Percentiles rank a stretch among this genome's conserved stretches.
phyloP scores from a whole-genome alignment of 257 asterid species.

The Nyctanthes arbortristis region DNA sequence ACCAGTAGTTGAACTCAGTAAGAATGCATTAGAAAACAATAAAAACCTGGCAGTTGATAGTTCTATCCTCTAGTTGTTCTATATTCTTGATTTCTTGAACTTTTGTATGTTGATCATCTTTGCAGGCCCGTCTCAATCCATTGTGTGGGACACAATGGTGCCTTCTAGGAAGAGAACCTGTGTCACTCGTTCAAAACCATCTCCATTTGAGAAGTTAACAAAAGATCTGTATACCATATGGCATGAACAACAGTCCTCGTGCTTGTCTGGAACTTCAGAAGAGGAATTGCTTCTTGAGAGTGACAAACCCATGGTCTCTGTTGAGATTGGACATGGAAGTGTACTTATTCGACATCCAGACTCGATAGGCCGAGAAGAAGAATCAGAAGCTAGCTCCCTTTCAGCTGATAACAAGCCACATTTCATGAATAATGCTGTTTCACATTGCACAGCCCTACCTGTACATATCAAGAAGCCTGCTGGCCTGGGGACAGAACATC shows the following conservation, averaged over 20 bases:
- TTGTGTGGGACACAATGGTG: conserved; percentile 73
- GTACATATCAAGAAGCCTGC: conserved; percentile 62
- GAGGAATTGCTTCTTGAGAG: conserved; percentile 88
- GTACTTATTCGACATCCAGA: conserved; percentile 92
- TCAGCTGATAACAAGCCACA: conserved; percentile 75
- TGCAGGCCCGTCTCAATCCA: conserved; percentile 77
- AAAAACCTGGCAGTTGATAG: background rate
- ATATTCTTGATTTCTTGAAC: conserved; percentile 11
- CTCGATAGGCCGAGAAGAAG: conserved; percentile 79
- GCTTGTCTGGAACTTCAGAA: conserved; percentile 84
- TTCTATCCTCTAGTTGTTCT: background rate
- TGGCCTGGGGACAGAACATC: conserved; percentile 42
- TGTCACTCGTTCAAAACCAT: conserved; percentile 73
- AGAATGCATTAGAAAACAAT: conserved; percentile 29
- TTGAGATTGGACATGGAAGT: conserved; percentile 98
- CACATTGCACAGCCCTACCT: conserved; percentile 45
- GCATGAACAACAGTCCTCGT: conserved; percentile 82
- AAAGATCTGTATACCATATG: conserved; percentile 84
- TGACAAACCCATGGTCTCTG: conserved; percentile 92
- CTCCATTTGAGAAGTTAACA: conserved; percentile 86
- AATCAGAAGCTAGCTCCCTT: conserved; percentile 96
- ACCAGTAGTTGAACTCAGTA: background rate
- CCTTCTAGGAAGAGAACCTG: conserved; percentile 95
- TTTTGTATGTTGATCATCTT: conserved; percentile 22
- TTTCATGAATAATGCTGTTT: conserved; percentile 43